Percentiles rank a stretch among this genome's conserved stretches.
phyloP scores from a whole-genome alignment of 768 basidiomycete genomes.

The Naematelia encephala region DNA sequence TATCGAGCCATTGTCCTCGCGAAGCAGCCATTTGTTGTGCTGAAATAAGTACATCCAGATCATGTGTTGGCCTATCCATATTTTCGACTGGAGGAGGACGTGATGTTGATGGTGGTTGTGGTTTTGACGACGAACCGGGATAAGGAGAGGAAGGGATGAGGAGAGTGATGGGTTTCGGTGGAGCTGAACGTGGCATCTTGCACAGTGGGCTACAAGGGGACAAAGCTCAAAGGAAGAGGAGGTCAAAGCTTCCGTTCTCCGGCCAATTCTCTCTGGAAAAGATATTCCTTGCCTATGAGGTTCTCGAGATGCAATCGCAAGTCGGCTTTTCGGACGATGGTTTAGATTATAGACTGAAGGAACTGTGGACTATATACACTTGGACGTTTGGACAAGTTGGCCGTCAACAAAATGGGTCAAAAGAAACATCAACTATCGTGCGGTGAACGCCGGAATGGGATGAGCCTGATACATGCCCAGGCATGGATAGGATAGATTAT shows the following conservation, averaged over 20 bases:
- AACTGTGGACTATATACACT: neutral
- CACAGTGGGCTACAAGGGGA: neutral
- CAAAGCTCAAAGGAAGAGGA: no score
- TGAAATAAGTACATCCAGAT: constrained; percentile 26
- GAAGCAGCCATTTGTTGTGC: constrained; percentile 24
- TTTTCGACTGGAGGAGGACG: neutral
- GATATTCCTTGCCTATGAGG: no score
- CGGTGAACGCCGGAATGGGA: neutral
- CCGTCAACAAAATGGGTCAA: neutral
- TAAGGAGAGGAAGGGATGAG: constrained; percentile 2
- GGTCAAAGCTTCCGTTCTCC: neutral
- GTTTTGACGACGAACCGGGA: neutral
- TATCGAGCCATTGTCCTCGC: constrained; percentile 29
- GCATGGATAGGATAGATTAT: no score
- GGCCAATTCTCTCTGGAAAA: neutral
- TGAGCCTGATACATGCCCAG: neutral
- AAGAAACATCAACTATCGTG: neutral
- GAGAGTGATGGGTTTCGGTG: constrained; percentile 5
- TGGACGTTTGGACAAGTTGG: neutral
- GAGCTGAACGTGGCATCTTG: constrained; percentile 8
- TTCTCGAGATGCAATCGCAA: no score
- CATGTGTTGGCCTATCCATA: neutral
- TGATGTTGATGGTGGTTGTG: neutral
- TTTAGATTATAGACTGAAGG: neutral
- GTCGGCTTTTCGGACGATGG: no score